A percentile compares a stretch with the other conserved stretches of the same genome.
phyloP scores from a whole-genome alignment of 345 rosid genomes.

The Acer saccharum region DNA sequence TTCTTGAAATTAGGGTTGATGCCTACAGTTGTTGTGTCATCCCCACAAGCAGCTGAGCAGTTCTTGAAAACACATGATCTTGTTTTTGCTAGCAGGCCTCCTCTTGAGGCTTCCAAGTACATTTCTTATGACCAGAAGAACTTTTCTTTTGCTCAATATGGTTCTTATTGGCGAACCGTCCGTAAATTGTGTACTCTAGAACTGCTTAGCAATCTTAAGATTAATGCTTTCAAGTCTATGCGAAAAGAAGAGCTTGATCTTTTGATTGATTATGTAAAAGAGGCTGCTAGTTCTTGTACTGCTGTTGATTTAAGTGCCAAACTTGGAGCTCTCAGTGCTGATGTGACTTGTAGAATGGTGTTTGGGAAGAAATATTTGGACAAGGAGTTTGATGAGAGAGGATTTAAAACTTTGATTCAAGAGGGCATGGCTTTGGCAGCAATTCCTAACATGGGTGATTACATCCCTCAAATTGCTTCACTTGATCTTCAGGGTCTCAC shows the following conservation, averaged over 20 bases:
- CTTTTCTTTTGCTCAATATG: constrained; percentile 25
- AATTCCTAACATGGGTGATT: constrained; percentile 38
- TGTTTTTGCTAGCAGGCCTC: constrained; percentile 43
- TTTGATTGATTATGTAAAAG: constrained; percentile 27
- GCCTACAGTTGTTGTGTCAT: constrained; percentile 38
- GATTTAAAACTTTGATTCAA: constrained; percentile 42
- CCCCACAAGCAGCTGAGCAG: constrained; percentile 42
- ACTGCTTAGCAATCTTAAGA: constrained; percentile 37
- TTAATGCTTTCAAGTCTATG: constrained; percentile 30
- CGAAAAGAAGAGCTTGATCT: constrained; percentile 40
- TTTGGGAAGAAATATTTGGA: constrained; percentile 46
- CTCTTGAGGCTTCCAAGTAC: constrained; percentile 21
- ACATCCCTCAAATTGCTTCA: constrained; percentile 31
- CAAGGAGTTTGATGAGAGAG: constrained; percentile 37
- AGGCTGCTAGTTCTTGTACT: constrained; percentile 7
- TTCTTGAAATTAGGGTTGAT: constrained; percentile 33
- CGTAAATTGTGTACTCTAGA: constrained; percentile 50
- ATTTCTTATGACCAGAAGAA: constrained; percentile 30
- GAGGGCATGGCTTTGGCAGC: constrained; percentile 41
- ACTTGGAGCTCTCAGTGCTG: constrained; percentile 29
- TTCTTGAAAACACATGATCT: constrained; percentile 46
- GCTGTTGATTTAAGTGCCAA: constrained; percentile 41
- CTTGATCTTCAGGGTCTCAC: constrained; percentile 47
- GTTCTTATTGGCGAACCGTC: constrained; percentile 42
- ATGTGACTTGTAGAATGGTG: constrained; percentile 52